Evolutionary conservation across 2,329 filamentous ascomycete genomes (phyloP).

Genomic region (Blastomyces gilchristii): DNA sequence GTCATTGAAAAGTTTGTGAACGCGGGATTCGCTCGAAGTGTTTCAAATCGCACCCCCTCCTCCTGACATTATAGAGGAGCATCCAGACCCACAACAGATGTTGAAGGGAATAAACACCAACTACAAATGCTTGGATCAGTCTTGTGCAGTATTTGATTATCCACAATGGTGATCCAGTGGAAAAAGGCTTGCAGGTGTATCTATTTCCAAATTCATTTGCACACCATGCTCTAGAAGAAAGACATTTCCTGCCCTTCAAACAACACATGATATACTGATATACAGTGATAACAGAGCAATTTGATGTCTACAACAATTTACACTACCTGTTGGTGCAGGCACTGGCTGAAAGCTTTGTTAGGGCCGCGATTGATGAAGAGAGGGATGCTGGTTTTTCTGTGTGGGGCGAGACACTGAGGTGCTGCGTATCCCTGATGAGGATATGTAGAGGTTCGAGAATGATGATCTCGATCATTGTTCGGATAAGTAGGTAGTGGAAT

Average conservation of each 20-base stretch:
- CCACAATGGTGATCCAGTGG: slow-evolving; percentile 13
- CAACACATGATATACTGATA: neutral
- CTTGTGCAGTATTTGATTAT: slow-evolving; percentile 19
- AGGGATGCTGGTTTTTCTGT: slow-evolving; percentile 13
- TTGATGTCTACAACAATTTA: slow-evolving; percentile 15
- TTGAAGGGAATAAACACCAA: slow-evolving; percentile 20
- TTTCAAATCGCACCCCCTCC: slow-evolving; percentile 17
- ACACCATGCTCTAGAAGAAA: slow-evolving; percentile 8
- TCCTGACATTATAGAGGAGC: slow-evolving; percentile 10
- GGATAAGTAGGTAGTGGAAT: slow-evolving; percentile 20
- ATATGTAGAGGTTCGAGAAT: slow-evolving; percentile 22
- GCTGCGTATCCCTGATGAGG: slow-evolving; percentile 22
- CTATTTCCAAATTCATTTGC: slow-evolving; percentile 17
- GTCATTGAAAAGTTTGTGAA: slow-evolving; percentile 18
- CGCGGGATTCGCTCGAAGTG: slow-evolving; percentile 17
- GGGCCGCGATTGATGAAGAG: slow-evolving; percentile 20
- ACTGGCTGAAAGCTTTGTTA: slow-evolving; percentile 21
- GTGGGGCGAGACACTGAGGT: slow-evolving; percentile 18
- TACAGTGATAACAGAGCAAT: slow-evolving; percentile 10
- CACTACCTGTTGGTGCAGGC: slow-evolving; percentile 15
- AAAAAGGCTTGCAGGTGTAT: slow-evolving; percentile 11
- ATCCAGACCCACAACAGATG: slow-evolving; percentile 10
- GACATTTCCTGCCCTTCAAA: neutral
- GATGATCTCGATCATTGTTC: slow-evolving; percentile 21
- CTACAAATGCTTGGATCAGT: slow-evolving; percentile 18